phyloP scores from a whole-genome alignment of 2,329 filamentous ascomycete species.

The Phaeophleospora eucalypticola region DNA sequence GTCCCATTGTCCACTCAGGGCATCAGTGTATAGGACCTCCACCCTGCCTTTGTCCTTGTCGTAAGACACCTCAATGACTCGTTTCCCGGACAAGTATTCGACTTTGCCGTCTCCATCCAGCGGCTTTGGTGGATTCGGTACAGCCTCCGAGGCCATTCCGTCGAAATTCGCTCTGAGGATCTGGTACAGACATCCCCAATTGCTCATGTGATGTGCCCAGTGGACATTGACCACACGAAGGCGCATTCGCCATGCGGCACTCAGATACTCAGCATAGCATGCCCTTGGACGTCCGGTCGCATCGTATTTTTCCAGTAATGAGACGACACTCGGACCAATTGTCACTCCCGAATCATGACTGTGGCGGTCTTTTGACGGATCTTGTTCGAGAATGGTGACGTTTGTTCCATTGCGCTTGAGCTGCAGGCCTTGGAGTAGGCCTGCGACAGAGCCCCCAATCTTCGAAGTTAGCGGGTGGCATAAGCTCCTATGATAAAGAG shows the following conservation, averaged over 20 bases:
- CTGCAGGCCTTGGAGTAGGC: background rate
- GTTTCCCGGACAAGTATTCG: background rate
- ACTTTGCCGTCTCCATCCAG: background rate
- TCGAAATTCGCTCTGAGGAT: background rate
- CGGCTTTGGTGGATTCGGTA: background rate
- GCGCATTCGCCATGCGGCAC: background rate
- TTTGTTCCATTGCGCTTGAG: background rate
- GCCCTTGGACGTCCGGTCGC: background rate
- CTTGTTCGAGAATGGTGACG: background rate
- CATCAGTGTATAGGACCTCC: background rate
- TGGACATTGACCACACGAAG: background rate
- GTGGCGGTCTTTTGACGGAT: background rate
- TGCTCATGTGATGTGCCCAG: background rate
- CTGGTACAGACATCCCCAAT: background rate
- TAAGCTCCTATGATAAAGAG: background rate
- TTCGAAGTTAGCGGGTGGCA: background rate
- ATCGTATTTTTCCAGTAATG: background rate
- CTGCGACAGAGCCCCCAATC: background rate
- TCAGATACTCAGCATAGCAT: background rate
- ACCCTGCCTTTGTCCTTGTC: background rate
- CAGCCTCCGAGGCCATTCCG: background rate
- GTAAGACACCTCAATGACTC: background rate
- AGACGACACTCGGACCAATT: background rate
- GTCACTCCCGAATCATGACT: background rate
- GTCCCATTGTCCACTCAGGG: background rate